Base-by-base conservation (phyloP, 495 filamentous ascomycete genomes). In the Pyrenula aspistea region DNA sequence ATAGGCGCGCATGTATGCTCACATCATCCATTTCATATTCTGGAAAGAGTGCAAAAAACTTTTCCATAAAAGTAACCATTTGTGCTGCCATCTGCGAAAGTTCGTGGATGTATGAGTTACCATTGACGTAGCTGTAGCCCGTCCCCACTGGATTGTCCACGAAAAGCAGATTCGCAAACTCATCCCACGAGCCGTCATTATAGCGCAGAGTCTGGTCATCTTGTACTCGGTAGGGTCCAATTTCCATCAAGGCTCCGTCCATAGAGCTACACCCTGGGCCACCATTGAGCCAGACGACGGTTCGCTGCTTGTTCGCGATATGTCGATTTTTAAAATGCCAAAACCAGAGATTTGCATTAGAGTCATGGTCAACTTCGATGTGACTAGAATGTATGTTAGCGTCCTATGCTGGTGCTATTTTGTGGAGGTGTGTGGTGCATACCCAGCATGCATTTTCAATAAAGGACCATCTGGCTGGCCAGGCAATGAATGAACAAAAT, bases 401-500 rank as follows among this genome's bases (percentile, higher is more conserved):
- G 3, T 53, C 12, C 22, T n/a, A n/a, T n/a, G n/a, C n/a, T n/a
- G n/a, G n/a, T n/a, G n/a, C 20, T n/a, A 55, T 48, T 24, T 54
- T 53, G 31, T 47, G 49, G 53, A 55, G 48, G 47, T 50, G 36
- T n/a, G n/a, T n/a, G 53, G 25, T 25, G 73, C 86, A 74, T 70
- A 96, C 91, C 92, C 93, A 71, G 93, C 93, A 77, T 96, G 92
- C 91, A 97, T 96, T 74, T 95, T 96, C 61, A 94, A 66, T 56
- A 90, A 67, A 10, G 90, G 86, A 0, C 85, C 87, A 42, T 82
- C 77, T 12, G 93, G 93, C n/a, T 82, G 83, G 25, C 93, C 93
- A 2, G 93, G 93, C 20, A 98, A 74, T 10, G 79, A 79, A 57
- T 81, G 79, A 22, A 98, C 85, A 73, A 85, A 98, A 70, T 96